Conservation (phyloP, 2,329 filamentous ascomycete species). For the Pseudonectria foliicola region DNA sequence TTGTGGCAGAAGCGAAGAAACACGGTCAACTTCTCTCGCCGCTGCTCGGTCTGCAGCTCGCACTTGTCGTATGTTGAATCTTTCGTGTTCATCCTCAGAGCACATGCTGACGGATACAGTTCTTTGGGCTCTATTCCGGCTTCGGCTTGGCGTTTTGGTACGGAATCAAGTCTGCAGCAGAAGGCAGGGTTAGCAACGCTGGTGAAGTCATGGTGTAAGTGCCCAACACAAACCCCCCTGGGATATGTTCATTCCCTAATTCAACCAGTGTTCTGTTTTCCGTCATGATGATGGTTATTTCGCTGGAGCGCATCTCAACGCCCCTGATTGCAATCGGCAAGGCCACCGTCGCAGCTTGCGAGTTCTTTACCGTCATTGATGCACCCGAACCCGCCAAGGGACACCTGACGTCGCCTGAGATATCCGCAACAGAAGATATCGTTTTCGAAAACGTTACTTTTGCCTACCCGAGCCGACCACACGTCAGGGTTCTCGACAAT, state of each 20-base stretch:
- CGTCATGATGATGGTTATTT: slow-evolving; percentile 51
- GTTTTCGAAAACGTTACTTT: slow-evolving; percentile 60
- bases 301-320: slow-evolving; percentile 49
- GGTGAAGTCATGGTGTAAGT: slow-evolving; percentile 50
- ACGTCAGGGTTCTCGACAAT: slow-evolving; percentile 55
- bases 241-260: not conserved
- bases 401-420: slow-evolving; percentile 29
- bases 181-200: slow-evolving; percentile 40
- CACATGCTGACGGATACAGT: slow-evolving; percentile 25
- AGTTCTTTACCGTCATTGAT: slow-evolving; percentile 50
- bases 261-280: slow-evolving; percentile 42
- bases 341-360: slow-evolving; percentile 49
- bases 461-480: slow-evolving; percentile 60
- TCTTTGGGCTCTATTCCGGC: slow-evolving; percentile 45
- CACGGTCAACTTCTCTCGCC: slow-evolving; percentile 44
- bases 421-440: slow-evolving; percentile 32
- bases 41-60: slow-evolving; percentile 45
- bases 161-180: slow-evolving; percentile 43
- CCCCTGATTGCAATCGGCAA: slow-evolving; percentile 53
- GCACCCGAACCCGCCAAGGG: slow-evolving; percentile 34
- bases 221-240: not conserved
- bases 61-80: slow-evolving; percentile 33
- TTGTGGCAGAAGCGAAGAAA: slow-evolving; percentile 46
- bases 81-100: not conserved
- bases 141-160: slow-evolving; percentile 59